Percentiles rank a stretch among this genome's conserved stretches.
Evolutionary conservation across 768 basidiomycete genomes (phyloP).

Genomic region (Strobilomyces echinocephalus): DNA sequence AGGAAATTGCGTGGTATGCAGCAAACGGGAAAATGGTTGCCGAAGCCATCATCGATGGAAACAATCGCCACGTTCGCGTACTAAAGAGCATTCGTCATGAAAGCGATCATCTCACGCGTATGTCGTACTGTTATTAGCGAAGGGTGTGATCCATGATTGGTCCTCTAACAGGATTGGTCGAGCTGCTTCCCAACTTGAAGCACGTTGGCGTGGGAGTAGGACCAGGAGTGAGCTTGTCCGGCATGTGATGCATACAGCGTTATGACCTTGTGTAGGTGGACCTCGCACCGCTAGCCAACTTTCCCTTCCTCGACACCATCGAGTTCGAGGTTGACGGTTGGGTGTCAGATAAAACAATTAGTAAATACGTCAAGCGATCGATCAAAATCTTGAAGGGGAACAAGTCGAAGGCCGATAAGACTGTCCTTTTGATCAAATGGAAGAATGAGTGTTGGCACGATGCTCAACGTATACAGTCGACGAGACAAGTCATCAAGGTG

Average conservation of each 20-base stretch:
- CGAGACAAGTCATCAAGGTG: not conserved
- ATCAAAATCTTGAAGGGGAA: too few relatives aligned
- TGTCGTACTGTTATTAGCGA: slow-evolving; percentile 6
- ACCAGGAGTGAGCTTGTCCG: not conserved
- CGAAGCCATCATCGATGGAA: not conserved
- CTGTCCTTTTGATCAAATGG: not conserved
- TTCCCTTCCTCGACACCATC: slow-evolving; percentile 3
- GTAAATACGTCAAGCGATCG: not conserved
- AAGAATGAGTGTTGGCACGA: too few relatives aligned
- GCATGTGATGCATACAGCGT: not conserved
- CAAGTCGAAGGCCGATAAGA: not conserved
- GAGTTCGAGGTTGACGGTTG: not conserved
- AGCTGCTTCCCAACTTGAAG: not conserved
- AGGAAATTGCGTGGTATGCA: not conserved
- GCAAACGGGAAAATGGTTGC: slow-evolving; percentile 7
- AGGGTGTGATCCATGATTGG: not conserved
- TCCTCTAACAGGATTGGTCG: slow-evolving; percentile 3
- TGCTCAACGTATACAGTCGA: not conserved
- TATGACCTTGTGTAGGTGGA: not conserved
- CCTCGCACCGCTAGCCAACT: not conserved
- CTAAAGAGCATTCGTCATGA: slow-evolving; percentile 1
- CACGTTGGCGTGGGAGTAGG: too few relatives aligned
- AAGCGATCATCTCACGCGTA: not conserved
- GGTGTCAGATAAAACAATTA: not conserved
- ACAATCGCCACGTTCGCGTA: not conserved